Conservation (phyloP, 2,329 filamentous ascomycete genomes). For the Talaromyces sp. region DNA sequence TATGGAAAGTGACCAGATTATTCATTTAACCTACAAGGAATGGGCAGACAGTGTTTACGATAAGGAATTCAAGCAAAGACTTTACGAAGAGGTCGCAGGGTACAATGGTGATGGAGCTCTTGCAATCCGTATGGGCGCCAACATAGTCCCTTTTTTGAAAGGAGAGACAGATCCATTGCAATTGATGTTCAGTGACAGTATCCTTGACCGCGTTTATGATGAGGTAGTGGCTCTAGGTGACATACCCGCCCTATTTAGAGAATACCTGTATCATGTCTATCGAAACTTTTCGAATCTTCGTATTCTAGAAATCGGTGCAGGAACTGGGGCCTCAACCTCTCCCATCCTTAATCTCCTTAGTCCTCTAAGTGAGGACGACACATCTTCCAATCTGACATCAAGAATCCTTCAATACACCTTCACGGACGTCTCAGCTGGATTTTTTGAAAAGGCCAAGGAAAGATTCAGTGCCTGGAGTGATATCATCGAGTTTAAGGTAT, state of each 20-base stretch:
- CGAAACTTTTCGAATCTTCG: slow-evolving; percentile 24
- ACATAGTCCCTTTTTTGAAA: slow-evolving; percentile 29
- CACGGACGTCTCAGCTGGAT: slow-evolving; percentile 31
- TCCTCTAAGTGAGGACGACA: slow-evolving; percentile 6
- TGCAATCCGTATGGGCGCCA: slow-evolving; percentile 29
- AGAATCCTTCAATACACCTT: slow-evolving; percentile 26
- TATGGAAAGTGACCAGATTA: slow-evolving; percentile 24
- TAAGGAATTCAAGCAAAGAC: slow-evolving; percentile 22
- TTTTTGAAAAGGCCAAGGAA: slow-evolving; percentile 31
- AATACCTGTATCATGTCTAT: slow-evolving; percentile 23
- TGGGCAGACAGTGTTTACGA: slow-evolving; percentile 25
- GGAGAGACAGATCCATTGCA: slow-evolving; percentile 31
- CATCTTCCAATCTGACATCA: slow-evolving; percentile 1
- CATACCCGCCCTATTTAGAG: slow-evolving; percentile 22
- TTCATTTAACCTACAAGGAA: slow-evolving; percentile 24
- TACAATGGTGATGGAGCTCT: slow-evolving; percentile 32
- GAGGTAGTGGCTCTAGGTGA: slow-evolving; percentile 26
- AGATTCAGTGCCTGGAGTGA: slow-evolving; percentile 26
- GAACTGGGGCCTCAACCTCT: slow-evolving; percentile 44
- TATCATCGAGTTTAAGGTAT: slow-evolving; percentile 27
- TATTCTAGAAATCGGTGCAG: slow-evolving; percentile 47
- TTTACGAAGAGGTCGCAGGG: slow-evolving; percentile 24
- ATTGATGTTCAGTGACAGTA: slow-evolving; percentile 34
- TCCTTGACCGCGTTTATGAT: slow-evolving; percentile 31
- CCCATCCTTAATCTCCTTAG: slow-evolving; percentile 32